Evolutionary conservation across 495 filamentous ascomycete species (phyloP), one percentile per base, ranked within the genome.

Genomic region (Xylaria flabelliformis): DNA sequence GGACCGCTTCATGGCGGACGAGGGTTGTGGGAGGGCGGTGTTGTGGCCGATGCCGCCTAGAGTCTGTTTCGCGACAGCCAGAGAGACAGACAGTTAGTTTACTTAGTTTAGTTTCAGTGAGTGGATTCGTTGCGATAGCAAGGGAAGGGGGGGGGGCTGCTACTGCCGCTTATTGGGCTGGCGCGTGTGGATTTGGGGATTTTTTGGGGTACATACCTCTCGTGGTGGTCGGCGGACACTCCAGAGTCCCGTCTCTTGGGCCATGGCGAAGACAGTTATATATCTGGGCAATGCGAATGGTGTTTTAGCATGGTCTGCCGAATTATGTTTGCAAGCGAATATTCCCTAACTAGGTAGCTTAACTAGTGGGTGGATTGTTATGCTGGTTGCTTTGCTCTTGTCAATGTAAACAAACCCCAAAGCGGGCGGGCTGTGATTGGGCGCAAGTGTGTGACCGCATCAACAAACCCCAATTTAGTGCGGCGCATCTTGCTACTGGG

Each of bases 1-100:
- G 9, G 93, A 93, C 79, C 96, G 93, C 82, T 98, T 98, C 85
- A 98, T 87, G 32, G 96, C 93, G n/a, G 96, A 98, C n/a, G 91
- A 85, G 6, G 94, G 94, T 80, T 94, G 92, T 6, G 95, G 94
- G 67, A 97, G 92, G n/a, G 89, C 85, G 50, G 91, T 90, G 77
- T 91, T 95, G 80, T 90, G 88, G 77, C 90, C 92, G 76, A 95
- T 87, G 75, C 89, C 88, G 73, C 90, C 93, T 53, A 97, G 88
- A 36, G 93, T 95, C 93, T 96, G 80, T 51, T 29, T 66, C 32
- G 36, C 36, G 44, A 41, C 50, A 42, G 39, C 10, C 39, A 42
- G 39, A 42, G 74, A n/a, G n/a, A n/a, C n/a, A n/a, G n/a, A n/a
- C n/a, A n/a, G n/a, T n/a, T n/a, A n/a, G n/a, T n/a, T n/a, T n/a